A percentile compares a stretch with the other conserved stretches of the same genome.
phyloP scores from a whole-genome alignment of 192 early-diverging fungal genomes.

The Phlyctochytrium arcticum region DNA sequence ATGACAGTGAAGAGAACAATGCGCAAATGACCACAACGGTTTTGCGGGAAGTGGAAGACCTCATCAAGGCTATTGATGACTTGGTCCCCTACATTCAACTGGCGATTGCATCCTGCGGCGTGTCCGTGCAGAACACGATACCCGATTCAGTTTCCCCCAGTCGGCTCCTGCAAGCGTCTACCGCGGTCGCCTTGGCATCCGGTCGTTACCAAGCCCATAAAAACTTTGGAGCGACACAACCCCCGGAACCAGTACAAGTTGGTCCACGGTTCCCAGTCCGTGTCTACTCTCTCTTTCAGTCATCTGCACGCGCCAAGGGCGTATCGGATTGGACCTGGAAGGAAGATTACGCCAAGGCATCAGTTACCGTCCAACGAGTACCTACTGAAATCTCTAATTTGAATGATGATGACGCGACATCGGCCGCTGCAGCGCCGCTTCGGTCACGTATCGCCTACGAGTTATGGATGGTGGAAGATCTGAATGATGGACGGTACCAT shows the following conservation, averaged over 20 bases:
- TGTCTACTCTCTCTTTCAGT: slow-evolving; percentile 68
- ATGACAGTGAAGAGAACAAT: neutral
- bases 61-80: slow-evolving; percentile 42
- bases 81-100: slow-evolving; percentile 52
- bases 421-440: neutral
- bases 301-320: slow-evolving; percentile 55
- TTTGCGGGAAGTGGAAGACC: slow-evolving; percentile 15
- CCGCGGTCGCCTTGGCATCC: slow-evolving; percentile 15
- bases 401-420: neutral
- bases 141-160: slow-evolving; percentile 46
- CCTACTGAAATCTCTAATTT: slow-evolving; percentile 10
- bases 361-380: slow-evolving; percentile 12
- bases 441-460: slow-evolving; percentile 41
- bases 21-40: slow-evolving; percentile 16
- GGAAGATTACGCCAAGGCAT: slow-evolving; percentile 62
- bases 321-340: slow-evolving; percentile 73
- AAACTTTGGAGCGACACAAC: slow-evolving; percentile 17
- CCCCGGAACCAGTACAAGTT: slow-evolving; percentile 15
- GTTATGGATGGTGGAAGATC: slow-evolving; percentile 58
- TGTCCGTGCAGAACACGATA: slow-evolving; percentile 38
- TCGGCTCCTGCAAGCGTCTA: slow-evolving; percentile 59
- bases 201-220: slow-evolving; percentile 17
- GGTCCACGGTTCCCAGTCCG: slow-evolving; percentile 34
- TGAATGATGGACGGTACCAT: slow-evolving; percentile 75
- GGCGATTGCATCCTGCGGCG: slow-evolving; percentile 49